phyloP scores from a whole-genome alignment of 2,329 filamentous ascomycete species.

The Ophiocordyceps polyrhachis-furcata region DNA sequence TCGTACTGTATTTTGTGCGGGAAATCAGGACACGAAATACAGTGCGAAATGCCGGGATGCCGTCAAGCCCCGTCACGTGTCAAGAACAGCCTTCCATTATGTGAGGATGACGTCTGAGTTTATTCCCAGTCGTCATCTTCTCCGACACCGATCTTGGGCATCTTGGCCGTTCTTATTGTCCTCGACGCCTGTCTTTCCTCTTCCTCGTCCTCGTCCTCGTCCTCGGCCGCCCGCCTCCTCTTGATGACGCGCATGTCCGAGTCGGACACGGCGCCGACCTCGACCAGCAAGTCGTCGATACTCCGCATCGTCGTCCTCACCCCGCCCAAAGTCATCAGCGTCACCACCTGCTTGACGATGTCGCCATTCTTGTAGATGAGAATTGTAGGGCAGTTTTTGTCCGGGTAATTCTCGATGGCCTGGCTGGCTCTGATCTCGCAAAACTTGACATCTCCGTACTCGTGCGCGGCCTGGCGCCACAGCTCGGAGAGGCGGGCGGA shows the following conservation, averaged over 20 bases:
- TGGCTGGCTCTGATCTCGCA: constrained; percentile 84
- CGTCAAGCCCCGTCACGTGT: no score
- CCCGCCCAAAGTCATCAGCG: constrained; percentile 61
- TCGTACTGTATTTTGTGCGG: no score
- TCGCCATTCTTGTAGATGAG: constrained; percentile 84
- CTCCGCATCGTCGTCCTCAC: constrained; percentile 51
- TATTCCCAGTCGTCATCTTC: constrained; percentile 39
- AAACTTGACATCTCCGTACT: constrained; percentile 92
- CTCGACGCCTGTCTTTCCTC: constrained; percentile 33
- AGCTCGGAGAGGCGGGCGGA: constrained; percentile 68
- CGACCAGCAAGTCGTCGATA: constrained; percentile 64
- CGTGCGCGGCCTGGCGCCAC: constrained; percentile 66
- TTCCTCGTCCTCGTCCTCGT: constrained; percentile 22
- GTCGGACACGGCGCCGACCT: constrained; percentile 60
- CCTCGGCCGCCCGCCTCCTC: constrained; percentile 38
- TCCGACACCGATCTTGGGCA: constrained; percentile 20
- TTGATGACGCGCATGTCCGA: constrained; percentile 62
- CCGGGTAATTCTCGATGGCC: constrained; percentile 93
- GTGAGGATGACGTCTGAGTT: no score
- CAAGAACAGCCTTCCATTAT: no score
- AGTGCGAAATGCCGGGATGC: no score
- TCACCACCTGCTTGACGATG: constrained; percentile 84
- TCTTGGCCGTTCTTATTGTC: constrained; percentile 31
- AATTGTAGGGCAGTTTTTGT: constrained; percentile 86
- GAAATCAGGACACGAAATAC: no score